Evolutionary conservation across 2,329 filamentous ascomycete genomes (phyloP).

Genomic region (Didymella pinodella): DNA sequence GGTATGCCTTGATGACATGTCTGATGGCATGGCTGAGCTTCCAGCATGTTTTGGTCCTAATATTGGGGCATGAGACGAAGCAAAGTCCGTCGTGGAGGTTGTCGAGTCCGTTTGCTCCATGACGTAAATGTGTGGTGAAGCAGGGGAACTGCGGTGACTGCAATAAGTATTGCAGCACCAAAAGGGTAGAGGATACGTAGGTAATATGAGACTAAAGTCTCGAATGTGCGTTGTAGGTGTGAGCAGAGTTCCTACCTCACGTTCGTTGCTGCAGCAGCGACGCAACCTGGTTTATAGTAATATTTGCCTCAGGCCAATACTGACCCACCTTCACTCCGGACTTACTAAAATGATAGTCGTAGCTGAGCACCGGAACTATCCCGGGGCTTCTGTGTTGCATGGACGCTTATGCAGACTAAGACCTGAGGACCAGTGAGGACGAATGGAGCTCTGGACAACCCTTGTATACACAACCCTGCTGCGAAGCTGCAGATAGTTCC

Average conservation of each 20-base stretch:
- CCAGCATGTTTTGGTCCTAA: not conserved
- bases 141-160: not conserved
- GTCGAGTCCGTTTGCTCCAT: constrained; percentile 6
- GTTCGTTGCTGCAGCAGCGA: constrained; percentile 6
- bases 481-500: not conserved
- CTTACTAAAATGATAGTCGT: not conserved
- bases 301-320: constrained; percentile 6
- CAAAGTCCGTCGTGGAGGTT: constrained; percentile 7
- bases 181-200: not conserved
- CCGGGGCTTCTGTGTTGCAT: constrained; percentile 7
- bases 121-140: not conserved
- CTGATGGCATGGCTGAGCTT: constrained; percentile 4
- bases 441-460: not conserved
- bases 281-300: constrained; percentile 3
- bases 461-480: not conserved
- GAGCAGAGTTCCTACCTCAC: constrained; percentile 2
- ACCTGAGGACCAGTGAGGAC: not conserved
- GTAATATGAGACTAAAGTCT: constrained; percentile 4
- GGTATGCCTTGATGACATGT: constrained; percentile 15
- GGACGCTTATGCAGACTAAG: constrained; percentile 17
- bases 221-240: constrained; percentile 5
- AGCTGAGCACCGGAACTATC: constrained; percentile 6
- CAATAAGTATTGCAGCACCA: not conserved
- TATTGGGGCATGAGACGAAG: not conserved
- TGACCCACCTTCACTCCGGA: constrained; percentile 3